phyloP scores from a whole-genome alignment of 345 rosid genomes.

The Acer yangbiense region DNA sequence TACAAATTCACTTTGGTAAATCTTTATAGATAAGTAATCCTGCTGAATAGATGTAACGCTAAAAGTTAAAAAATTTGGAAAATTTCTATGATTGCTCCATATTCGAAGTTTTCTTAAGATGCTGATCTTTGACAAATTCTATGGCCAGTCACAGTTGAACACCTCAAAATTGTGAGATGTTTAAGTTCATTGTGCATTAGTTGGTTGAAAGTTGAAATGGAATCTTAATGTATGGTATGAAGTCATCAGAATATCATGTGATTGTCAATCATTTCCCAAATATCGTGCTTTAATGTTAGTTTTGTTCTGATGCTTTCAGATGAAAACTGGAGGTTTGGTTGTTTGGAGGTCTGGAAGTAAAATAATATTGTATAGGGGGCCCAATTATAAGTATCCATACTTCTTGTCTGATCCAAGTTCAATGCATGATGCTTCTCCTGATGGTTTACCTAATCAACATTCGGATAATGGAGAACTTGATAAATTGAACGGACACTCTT shows the following conservation, averaged over 20 bases:
- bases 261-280: neutral
- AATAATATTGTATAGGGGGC: slow-evolving; percentile 80
- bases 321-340: slow-evolving; percentile 93
- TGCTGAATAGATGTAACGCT: neutral
- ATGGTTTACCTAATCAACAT: slow-evolving; percentile 28
- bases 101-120: neutral
- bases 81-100: neutral
- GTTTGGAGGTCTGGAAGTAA: slow-evolving; percentile 96
- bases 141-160: neutral
- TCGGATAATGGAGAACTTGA: slow-evolving; percentile 30
- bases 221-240: neutral
- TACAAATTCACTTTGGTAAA: neutral
- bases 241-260: neutral
- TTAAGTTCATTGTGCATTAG: neutral
- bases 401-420: slow-evolving; percentile 47
- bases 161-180: neutral
- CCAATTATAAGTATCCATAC: slow-evolving; percentile 79
- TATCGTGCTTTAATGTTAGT: slow-evolving; percentile 15
- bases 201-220: neutral
- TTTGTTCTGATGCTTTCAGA: slow-evolving; percentile 43
- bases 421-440: slow-evolving; percentile 27
- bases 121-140: neutral
- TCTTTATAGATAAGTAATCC: neutral
- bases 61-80: neutral
- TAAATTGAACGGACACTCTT: slow-evolving; percentile 26